Evolutionary conservation across 495 filamentous ascomycete genomes (phyloP).

Genomic region (Penicillium desertorum): DNA sequence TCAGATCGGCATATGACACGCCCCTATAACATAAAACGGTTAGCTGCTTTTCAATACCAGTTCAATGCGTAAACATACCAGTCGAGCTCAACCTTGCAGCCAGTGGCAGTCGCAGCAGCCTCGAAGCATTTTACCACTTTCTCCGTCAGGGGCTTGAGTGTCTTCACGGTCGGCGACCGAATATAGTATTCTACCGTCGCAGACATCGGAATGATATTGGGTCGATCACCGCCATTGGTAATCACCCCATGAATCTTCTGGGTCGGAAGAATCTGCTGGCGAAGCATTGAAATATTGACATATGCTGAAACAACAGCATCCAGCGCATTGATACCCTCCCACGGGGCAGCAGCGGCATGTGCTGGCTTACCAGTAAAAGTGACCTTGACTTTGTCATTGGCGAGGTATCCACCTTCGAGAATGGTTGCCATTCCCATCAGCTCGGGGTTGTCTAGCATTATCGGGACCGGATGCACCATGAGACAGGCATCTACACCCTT

Average conservation of each 20-base stretch:
- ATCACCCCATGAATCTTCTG: conserved; percentile 50
- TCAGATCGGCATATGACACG: conserved; percentile 54
- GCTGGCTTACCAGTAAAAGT: conserved; percentile 50
- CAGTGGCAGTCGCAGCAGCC: conserved; percentile 56
- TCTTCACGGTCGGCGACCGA: conserved; percentile 47
- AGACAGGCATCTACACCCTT: conserved; percentile 47
- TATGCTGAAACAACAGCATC: conserved; percentile 64
- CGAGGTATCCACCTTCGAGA: conserved; percentile 48
- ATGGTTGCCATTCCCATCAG: conserved; percentile 36
- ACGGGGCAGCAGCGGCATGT: conserved; percentile 61
- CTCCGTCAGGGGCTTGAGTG: conserved; percentile 45
- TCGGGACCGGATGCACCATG: conserved; percentile 55
- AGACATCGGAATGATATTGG: conserved; percentile 56
- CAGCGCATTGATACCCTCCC: conserved; percentile 65
- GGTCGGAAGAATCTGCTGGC: conserved; percentile 57
- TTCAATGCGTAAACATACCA: conserved; percentile 24
- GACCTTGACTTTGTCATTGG: conserved; percentile 52
- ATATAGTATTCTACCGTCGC: conserved; percentile 57
- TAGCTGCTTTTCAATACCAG: neutral
- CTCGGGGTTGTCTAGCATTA: conserved; percentile 25
- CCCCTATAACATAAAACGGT: conserved; percentile 24
- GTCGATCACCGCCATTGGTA: conserved; percentile 43
- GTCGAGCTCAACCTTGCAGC: conserved; percentile 50
- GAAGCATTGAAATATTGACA: conserved; percentile 57
- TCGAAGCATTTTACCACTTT: conserved; percentile 56